Conservation (phyloP, 176 grass and related monocot genomes). For the Aegilops longissima region DNA sequence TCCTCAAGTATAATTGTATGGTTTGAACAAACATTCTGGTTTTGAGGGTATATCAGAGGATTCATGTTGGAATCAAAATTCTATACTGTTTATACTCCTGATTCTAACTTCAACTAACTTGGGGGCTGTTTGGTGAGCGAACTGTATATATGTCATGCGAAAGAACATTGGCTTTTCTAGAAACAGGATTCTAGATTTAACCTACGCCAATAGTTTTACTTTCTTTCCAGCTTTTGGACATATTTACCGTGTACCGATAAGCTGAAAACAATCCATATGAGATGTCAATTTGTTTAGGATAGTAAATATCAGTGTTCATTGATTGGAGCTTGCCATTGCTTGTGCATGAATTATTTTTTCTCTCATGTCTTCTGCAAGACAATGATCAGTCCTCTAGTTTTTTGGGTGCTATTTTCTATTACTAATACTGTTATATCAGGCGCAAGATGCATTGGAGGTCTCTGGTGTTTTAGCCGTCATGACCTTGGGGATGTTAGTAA, state of each 20-base stretch:
- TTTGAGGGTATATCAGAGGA: background rate
- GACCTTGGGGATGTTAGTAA: conserved; percentile 98
- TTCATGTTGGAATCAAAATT: conserved; percentile 1
- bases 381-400: conserved; percentile 2
- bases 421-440: conserved; percentile 45
- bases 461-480: conserved; percentile 94
- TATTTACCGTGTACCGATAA: background rate
- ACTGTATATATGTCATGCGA: background rate
- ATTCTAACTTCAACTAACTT: background rate
- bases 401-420: conserved; percentile 1
- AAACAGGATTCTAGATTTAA: background rate
- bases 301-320: background rate
- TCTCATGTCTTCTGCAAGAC: background rate
- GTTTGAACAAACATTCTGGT: background rate
- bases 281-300: background rate
- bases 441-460: conserved; percentile 78
- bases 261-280: background rate
- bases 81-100: background rate
- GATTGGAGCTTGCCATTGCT: background rate
- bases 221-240: background rate
- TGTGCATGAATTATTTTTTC: background rate
- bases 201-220: background rate
- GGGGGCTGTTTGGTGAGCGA: background rate
- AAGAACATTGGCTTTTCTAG: background rate
- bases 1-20: background rate